Conservation (phyloP, 345 rosid genomes). For the Acer saccharum region DNA sequence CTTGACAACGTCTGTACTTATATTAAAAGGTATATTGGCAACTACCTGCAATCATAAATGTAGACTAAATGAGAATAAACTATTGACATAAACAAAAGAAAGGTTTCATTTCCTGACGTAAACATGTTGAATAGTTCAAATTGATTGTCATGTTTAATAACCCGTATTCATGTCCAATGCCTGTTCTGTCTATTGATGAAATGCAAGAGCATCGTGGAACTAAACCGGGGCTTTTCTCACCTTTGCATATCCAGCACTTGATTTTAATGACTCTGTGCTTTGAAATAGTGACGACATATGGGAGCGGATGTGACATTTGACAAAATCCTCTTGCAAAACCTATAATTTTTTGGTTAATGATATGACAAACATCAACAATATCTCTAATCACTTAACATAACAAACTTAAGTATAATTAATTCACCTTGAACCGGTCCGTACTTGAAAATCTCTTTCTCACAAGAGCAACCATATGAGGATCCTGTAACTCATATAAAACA, state of each 20-base stretch:
- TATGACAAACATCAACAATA: not conserved
- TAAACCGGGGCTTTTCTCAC: slow-evolving; percentile 37
- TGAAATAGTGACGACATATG: slow-evolving; percentile 59
- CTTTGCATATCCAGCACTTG: slow-evolving; percentile 51
- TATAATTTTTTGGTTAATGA: slow-evolving; percentile 18
- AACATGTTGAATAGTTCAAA: not conserved
- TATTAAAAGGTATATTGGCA: slow-evolving; percentile 84
- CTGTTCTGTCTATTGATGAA: not conserved
- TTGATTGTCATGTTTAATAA: not conserved
- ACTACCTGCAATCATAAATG: slow-evolving; percentile 58
- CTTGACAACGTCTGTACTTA: slow-evolving; percentile 82
- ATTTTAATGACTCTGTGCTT: slow-evolving; percentile 24
- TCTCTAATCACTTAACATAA: not conserved
- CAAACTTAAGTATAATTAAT: not conserved
- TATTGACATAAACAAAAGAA: not conserved
- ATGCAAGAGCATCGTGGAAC: not conserved
- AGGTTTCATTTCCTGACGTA: not conserved
- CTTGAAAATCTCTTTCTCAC: slow-evolving; percentile 68
- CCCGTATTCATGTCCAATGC: not conserved
- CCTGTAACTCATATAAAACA: slow-evolving; percentile 42
- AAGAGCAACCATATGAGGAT: slow-evolving; percentile 80
- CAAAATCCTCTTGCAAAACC: slow-evolving; percentile 88
- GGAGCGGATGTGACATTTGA: slow-evolving; percentile 70
- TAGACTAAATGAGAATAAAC: slow-evolving; percentile 3
- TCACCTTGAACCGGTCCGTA: slow-evolving; percentile 60